Evolutionary conservation across 345 rosid genomes (phyloP), one percentile per base, ranked within the genome.

Genomic region (Ailanthus altissimus): DNA sequence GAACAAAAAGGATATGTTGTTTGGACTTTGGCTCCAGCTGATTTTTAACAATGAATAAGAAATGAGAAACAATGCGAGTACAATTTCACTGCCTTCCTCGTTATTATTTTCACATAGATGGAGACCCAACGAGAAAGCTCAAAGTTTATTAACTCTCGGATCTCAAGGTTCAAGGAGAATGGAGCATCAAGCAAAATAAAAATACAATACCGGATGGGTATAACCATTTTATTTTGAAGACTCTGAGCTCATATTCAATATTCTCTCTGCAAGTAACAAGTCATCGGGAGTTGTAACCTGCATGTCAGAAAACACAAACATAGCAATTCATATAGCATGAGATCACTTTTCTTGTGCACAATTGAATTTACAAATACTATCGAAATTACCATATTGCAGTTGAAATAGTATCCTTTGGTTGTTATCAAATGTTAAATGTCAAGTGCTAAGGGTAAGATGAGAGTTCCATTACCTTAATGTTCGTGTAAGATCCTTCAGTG

Each of bases 231-330:
- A 64, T 61, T 73, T 57, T 25, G 70, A 51, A 65, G 58, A 53
- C 28, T 74, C 78, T 23, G 70, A 72, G 69, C 26, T 81, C 83
- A 76, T 70, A 73, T 79, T 84, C 83, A 95, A 79, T 73, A 94
- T 91, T 79, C 95, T 91, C 88, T 94, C 98, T 0, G 97, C 97
- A 38, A 91, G 89, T 80, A 91, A 81, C 83, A 94, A 74, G 85
- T 94, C 98, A 83, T 94, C 97, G 0, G 98, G 97, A 45, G 97
- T 94, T 36, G 98, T 94, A 70, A 94, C 95, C 97, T 92, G 84
- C 77, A 65, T 68, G 54, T 56, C 23, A 53, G 64, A 72, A 46
- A 46, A 26, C 38, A 23, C 21, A 9, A n/a, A 51, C 26, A 75
- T 2, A 43, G 13, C 16, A 72, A 14, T 56, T 38, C n/a, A 63